A percentile compares a stretch with the other conserved stretches of the same genome.
These are phyloP conservation scores for Cocos nucifera DNA, from an alignment of 176 grass and related monocot species.

Conservation along the genomic window DNA sequence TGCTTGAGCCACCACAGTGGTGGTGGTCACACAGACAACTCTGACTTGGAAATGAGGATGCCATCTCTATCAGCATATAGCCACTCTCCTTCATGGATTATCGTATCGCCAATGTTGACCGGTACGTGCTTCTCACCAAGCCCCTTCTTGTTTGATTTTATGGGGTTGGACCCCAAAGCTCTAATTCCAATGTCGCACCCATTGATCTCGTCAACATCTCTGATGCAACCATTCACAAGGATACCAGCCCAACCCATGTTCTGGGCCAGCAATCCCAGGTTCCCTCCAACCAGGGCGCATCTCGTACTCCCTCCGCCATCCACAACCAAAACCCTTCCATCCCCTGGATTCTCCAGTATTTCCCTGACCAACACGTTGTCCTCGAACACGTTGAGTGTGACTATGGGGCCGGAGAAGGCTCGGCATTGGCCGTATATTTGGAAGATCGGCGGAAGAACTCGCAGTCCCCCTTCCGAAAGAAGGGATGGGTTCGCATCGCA, in stretches of 20 bases:
- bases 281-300: slow-evolving; percentile 13
- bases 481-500: slow-evolving; percentile 13
- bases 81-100: slow-evolving; percentile 14
- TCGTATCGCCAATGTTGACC: slow-evolving; percentile 1
- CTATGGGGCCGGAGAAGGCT: slow-evolving; percentile 1
- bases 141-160: slow-evolving; percentile 14
- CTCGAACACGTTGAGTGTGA: slow-evolving; percentile 18
- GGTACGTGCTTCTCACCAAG: slow-evolving; percentile 5
- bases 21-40: background rate
- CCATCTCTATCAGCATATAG: slow-evolving; percentile 15
- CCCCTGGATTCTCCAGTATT: slow-evolving; percentile 2
- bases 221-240: slow-evolving; percentile 12
- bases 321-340: slow-evolving; percentile 3
- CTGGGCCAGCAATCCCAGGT: slow-evolving; percentile 11
- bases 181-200: slow-evolving; percentile 5
- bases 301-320: slow-evolving; percentile 14
- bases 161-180: slow-evolving; percentile 5
- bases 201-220: slow-evolving; percentile 6
- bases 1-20: no score
- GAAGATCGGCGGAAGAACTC: slow-evolving; percentile 14
- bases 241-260: slow-evolving; percentile 15
- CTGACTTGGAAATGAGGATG: slow-evolving; percentile 7
- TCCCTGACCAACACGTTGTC: slow-evolving; percentile 17
- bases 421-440: slow-evolving; percentile 1
- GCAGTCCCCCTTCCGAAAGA: background rate